Percentiles rank a stretch among this genome's conserved stretches.
phyloP scores from a whole-genome alignment of 257 asterid species.

The Galeopsis tetrahit region DNA sequence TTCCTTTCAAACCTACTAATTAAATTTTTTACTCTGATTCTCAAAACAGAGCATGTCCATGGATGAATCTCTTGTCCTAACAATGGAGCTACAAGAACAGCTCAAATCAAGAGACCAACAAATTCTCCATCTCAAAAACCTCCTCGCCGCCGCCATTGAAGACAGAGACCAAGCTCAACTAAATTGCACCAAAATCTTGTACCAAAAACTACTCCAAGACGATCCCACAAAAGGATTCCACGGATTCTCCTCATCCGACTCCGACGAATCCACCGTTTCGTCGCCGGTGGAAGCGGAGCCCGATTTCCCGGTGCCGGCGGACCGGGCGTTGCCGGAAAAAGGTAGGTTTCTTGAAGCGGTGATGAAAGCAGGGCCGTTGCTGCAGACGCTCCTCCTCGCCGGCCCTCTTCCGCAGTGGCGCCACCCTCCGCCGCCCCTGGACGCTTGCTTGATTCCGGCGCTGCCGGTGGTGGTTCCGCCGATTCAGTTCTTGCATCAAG shows the following conservation, averaged over 20 bases:
- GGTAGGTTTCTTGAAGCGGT: constrained; percentile 81
- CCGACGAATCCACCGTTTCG: constrained; percentile 76
- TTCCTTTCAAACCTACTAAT: background rate
- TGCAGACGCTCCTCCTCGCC: constrained; percentile 78
- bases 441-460: constrained; percentile 64
- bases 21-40: background rate
- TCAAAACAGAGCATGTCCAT: constrained; percentile 47
- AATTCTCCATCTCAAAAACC: constrained; percentile 52
- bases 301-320: constrained; percentile 34
- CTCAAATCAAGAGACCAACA: constrained; percentile 60
- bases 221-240: constrained; percentile 56
- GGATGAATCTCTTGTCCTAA: constrained; percentile 66
- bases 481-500: background rate
- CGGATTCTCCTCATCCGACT: constrained; percentile 55
- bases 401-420: constrained; percentile 96
- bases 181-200: constrained; percentile 43
- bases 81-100: constrained; percentile 68
- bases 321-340: constrained; percentile 71
- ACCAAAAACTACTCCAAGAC: constrained; percentile 50
- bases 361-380: constrained; percentile 82
- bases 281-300: constrained; percentile 38
- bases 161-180: constrained; percentile 71
- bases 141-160: constrained; percentile 49
- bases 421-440: constrained; percentile 90
- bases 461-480: constrained; percentile 62